These are phyloP conservation scores for Trametes cinnabarina DNA, from an alignment of 768 basidiomycete genomes.

Conservation along the genomic window DNA sequence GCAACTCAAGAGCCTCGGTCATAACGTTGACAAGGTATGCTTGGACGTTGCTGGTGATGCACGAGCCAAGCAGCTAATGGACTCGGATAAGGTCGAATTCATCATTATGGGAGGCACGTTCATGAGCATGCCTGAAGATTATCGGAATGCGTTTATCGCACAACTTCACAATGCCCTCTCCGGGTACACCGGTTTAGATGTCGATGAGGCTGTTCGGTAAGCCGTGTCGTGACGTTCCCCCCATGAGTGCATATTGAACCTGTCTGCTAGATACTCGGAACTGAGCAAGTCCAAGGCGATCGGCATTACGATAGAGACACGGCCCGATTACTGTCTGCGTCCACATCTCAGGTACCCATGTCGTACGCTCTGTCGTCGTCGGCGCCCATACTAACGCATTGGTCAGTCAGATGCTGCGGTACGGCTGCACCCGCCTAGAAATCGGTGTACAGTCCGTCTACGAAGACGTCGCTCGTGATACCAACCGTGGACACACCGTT, in stretches of 20 bases:
- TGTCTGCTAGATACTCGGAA: slow-evolving; percentile 75
- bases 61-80: not conserved
- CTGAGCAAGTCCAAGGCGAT: slow-evolving; percentile 98
- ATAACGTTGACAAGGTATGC: slow-evolving; percentile 91
- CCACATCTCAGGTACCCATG: slow-evolving; percentile 80
- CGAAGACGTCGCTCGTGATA: slow-evolving; percentile 98
- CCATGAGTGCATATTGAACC: not conserved
- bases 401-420: slow-evolving; percentile 92
- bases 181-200: slow-evolving; percentile 88
- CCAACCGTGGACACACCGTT: slow-evolving; percentile 98
- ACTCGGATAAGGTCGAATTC: slow-evolving; percentile 65
- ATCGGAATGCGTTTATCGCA: slow-evolving; percentile 89
- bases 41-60: not conserved
- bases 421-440: slow-evolving; percentile 97
- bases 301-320: slow-evolving; percentile 97
- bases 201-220: slow-evolving; percentile 93
- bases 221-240: slow-evolving; percentile 12
- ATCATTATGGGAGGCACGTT: slow-evolving; percentile 99
- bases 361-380: not conserved
- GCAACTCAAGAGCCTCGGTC: slow-evolving; percentile 92
- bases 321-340: slow-evolving; percentile 96
- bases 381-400: not conserved
- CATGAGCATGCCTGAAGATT: slow-evolving; percentile 99
- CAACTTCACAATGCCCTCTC: slow-evolving; percentile 96
- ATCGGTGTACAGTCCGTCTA: slow-evolving; percentile 99